A percentile compares a stretch with the other conserved stretches of the same genome.
Evolutionary conservation across 345 rosid species (phyloP).

Genomic region (Reutealis trisperma): DNA sequence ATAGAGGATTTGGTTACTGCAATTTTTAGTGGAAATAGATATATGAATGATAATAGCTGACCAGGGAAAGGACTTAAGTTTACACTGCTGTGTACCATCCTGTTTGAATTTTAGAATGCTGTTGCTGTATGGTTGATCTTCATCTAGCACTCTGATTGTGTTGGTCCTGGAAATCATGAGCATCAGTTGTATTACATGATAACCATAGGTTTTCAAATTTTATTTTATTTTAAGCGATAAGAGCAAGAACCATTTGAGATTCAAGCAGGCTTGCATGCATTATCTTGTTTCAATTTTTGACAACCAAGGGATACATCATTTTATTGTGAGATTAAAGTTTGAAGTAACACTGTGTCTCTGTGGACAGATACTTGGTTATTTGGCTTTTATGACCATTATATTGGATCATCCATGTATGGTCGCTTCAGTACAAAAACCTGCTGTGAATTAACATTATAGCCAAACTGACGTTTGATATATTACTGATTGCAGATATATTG

Average conservation of each 20-base stretch:
- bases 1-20: neutral
- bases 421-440: neutral
- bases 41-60: neutral
- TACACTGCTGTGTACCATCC: neutral
- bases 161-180: constrained; percentile 5
- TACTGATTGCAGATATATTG: constrained; percentile 53
- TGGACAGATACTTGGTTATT: neutral
- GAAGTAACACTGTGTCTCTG: neutral
- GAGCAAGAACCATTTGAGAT: neutral
- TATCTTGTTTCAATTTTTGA: neutral
- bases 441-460: constrained; percentile 16
- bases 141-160: neutral
- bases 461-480: neutral
- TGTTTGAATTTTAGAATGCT: neutral
- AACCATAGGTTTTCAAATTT: neutral
- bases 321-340: neutral
- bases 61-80: neutral
- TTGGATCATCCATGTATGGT: neutral
- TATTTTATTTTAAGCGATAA: neutral
- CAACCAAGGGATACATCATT: neutral
- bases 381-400: neutral
- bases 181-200: neutral
- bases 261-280: neutral
- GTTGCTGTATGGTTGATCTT: neutral
- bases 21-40: neutral